Conservation (phyloP, 2,329 filamentous ascomycete genomes). For the Lachnellula occidentalis region DNA sequence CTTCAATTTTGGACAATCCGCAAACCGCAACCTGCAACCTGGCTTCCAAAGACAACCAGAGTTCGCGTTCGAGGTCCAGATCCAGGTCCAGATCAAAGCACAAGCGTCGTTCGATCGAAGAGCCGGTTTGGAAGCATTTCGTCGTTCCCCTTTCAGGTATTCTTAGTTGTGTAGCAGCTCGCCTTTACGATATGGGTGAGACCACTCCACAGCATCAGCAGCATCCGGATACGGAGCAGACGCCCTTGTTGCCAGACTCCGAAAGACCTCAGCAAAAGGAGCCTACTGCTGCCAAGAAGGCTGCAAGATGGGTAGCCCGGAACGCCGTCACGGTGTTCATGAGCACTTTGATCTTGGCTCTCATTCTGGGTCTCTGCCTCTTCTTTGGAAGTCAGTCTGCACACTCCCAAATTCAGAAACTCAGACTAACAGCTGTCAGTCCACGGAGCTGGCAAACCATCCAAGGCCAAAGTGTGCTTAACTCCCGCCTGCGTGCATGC, state of each 20-base stretch:
- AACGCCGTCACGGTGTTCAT: constrained; percentile 25
- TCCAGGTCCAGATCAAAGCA: neutral
- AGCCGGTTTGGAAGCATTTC: constrained; percentile 16
- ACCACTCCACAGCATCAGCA: constrained; percentile 4
- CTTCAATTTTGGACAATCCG: constrained; percentile 1
- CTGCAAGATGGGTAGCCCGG: constrained; percentile 14
- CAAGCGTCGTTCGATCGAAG: neutral
- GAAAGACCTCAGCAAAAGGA: constrained; percentile 1
- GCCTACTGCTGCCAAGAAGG: constrained; percentile 9
- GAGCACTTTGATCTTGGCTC: constrained; percentile 19
- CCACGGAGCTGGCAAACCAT: constrained; percentile 10
- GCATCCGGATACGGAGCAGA: constrained; percentile 13
- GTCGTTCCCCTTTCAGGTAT: constrained; percentile 18
- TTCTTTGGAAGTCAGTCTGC: constrained; percentile 22
- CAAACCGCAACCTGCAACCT: constrained; percentile 2
- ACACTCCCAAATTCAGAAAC: too few relatives aligned
- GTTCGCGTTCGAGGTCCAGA: constrained; percentile 2
- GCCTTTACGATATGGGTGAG: constrained; percentile 23
- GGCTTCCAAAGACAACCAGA: constrained; percentile 5
- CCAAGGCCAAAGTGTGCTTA: constrained; percentile 38
- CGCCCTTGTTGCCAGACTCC: constrained; percentile 19
- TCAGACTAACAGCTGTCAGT: constrained; percentile 14
- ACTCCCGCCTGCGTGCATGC: constrained; percentile 59
- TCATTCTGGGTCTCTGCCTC: constrained; percentile 23
- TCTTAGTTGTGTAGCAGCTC: constrained; percentile 14